These are phyloP conservation scores for Sphagnum magellanicum DNA, from an alignment of 228 moss, liverwort and hornwort genomes.

Conservation along the genomic window DNA sequence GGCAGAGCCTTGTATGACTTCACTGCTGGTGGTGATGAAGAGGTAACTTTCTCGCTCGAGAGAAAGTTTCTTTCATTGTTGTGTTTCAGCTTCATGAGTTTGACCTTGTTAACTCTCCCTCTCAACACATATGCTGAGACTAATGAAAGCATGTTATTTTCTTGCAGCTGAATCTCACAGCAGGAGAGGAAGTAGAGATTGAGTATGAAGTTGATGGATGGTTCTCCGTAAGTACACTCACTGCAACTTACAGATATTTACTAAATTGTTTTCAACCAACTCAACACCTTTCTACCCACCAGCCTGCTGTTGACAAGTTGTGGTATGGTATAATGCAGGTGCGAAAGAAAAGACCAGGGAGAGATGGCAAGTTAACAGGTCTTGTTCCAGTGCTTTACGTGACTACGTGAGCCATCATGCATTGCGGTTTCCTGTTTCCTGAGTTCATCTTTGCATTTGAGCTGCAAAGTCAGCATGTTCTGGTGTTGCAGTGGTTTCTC, in stretches of 20 bases:
- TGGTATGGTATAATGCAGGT: conserved; percentile 41
- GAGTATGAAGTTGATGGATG: conserved; percentile 99
- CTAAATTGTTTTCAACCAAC: not conserved
- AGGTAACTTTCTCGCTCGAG: conserved; percentile 33
- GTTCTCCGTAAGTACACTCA: conserved; percentile 69
- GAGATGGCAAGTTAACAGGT: conserved; percentile 83
- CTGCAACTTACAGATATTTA: not conserved
- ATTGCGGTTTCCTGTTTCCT: too few species aligned
- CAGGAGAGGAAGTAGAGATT: conserved; percentile 94
- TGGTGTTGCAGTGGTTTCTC: too few species aligned
- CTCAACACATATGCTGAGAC: not conserved
- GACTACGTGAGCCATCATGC: not conserved
- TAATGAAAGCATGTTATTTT: not conserved
- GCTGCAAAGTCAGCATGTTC: too few species aligned
- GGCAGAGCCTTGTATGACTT: conserved; percentile 93
- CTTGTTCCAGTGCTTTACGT: conserved; percentile 96
- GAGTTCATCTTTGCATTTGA: too few species aligned
- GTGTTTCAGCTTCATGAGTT: too few species aligned
- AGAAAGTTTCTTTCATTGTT: too few species aligned
- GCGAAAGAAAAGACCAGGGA: conserved; percentile 80
- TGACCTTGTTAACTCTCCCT: not conserved
- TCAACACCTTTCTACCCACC: too few species aligned
- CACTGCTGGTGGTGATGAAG: conserved; percentile 91
- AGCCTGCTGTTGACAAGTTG: too few species aligned
- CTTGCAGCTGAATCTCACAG: conserved; percentile 71